Evolutionary conservation across 441 rosid genomes (phyloP).

Genomic region (Syzygium malaccense): DNA sequence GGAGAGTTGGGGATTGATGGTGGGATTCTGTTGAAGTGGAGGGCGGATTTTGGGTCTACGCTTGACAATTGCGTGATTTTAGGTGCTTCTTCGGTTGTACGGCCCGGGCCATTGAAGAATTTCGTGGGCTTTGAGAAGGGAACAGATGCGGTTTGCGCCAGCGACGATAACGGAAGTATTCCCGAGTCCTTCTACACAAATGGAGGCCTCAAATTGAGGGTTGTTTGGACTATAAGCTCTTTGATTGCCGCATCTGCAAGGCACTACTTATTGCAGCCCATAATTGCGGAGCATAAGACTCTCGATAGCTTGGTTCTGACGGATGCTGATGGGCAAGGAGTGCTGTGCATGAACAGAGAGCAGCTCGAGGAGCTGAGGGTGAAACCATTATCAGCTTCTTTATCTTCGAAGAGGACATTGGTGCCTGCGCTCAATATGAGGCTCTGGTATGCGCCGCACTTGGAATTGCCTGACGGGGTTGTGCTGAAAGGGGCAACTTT

Average conservation of each 20-base stretch:
- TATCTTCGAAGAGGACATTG: conserved; percentile 85
- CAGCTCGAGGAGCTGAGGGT: conserved; percentile 88
- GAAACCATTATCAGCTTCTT: conserved; percentile 76
- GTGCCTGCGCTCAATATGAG: conserved; percentile 91
- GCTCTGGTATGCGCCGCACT: conserved; percentile 81
- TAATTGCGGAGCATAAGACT: conserved; percentile 79
- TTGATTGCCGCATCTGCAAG: conserved; percentile 88
- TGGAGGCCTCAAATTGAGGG: conserved; percentile 85
- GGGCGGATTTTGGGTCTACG: conserved; percentile 89
- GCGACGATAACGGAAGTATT: conserved; percentile 61
- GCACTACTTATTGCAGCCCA: conserved; percentile 84
- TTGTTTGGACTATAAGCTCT: conserved; percentile 94
- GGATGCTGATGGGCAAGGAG: conserved; percentile 87
- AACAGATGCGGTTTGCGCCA: conserved; percentile 4
- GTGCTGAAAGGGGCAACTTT: conserved; percentile 86
- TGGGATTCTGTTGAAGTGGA: conserved; percentile 72
- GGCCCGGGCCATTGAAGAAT: conserved; percentile 1
- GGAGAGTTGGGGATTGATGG: conserved; percentile 84
- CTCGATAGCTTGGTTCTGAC: conserved; percentile 74
- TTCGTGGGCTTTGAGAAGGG: conserved; percentile 13
- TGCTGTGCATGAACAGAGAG: conserved; percentile 77
- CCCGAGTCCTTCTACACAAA: conserved; percentile 93
- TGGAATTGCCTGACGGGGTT: conserved; percentile 71
- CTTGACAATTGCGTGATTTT: conserved; percentile 82
- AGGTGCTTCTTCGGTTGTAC: conserved; percentile 60